Percentiles rank a stretch among this genome's conserved stretches.
phyloP scores from a whole-genome alignment of 2,329 filamentous ascomycete species.

The Fusarium sterilihyphosum region DNA sequence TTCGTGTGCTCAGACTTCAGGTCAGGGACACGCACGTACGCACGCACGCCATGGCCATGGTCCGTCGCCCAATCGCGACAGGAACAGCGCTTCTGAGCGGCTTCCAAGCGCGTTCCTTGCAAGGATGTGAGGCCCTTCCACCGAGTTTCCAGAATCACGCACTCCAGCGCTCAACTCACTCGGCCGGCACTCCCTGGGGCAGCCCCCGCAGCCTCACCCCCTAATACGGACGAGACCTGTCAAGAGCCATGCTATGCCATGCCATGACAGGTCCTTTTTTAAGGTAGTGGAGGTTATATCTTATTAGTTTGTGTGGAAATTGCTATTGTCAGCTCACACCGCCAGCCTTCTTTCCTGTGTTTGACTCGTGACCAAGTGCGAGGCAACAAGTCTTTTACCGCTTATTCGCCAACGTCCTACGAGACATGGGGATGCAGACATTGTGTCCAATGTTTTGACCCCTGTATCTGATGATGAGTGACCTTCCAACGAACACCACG shows the following conservation, averaged over 20 bases:
- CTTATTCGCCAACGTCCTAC: background rate
- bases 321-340: constrained; percentile 6
- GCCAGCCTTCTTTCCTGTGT: constrained; percentile 1
- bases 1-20: constrained; percentile 6
- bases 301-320: constrained; percentile 15
- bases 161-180: constrained; percentile 1
- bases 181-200: constrained; percentile 28
- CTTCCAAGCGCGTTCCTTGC: constrained; percentile 39
- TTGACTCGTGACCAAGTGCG: background rate
- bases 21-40: background rate
- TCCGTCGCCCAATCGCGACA: constrained; percentile 18
- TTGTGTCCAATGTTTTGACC: background rate
- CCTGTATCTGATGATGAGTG: background rate
- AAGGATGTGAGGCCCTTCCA: constrained; percentile 37
- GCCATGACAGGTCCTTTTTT: background rate
- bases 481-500: background rate
- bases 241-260: background rate
- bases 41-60: background rate
- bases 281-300: constrained; percentile 7
- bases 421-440: background rate
- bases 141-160: constrained; percentile 36
- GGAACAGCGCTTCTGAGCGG: constrained; percentile 26
- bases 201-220: constrained; percentile 12
- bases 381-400: background rate
- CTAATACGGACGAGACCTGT: constrained; percentile 17